These are phyloP conservation scores for Allantophomopsis cytisporea DNA, from an alignment of 2,329 filamentous ascomycete species.

Conservation along the genomic window DNA sequence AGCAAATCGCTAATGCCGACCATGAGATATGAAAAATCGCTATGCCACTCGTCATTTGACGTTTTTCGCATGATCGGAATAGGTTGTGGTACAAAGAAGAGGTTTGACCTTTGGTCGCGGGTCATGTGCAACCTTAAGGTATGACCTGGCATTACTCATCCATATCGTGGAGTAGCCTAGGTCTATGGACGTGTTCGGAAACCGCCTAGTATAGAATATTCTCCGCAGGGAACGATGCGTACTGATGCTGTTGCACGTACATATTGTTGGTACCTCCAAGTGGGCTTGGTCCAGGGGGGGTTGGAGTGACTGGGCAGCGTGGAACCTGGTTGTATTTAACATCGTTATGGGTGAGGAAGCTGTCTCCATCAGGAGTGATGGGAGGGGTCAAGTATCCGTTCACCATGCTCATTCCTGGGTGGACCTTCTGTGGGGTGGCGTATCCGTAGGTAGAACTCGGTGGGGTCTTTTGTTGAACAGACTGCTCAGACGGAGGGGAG, in stretches of 20 bases:
- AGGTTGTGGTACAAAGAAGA: conserved; percentile 17
- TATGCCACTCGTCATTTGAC: conserved; percentile 4
- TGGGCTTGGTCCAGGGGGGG: conserved; percentile 26
- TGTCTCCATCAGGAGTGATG: conserved; percentile 64
- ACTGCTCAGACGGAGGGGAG: conserved; percentile 39
- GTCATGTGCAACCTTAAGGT: conserved; percentile 3
- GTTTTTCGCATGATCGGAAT: conserved; percentile 4
- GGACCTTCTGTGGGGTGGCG: conserved; percentile 68
- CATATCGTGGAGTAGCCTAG: conserved; percentile 1
- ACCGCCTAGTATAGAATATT: conserved; percentile 16
- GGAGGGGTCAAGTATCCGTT: conserved; percentile 75
- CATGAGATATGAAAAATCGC: conserved; percentile 20
- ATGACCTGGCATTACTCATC: background rate
- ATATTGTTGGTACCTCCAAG: conserved; percentile 16
- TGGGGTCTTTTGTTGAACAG: conserved; percentile 29
- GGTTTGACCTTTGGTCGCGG: background rate
- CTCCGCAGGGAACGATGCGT: conserved; percentile 27
- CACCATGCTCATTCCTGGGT: conserved; percentile 43
- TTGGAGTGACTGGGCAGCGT: conserved; percentile 49
- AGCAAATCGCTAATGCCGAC: conserved; percentile 33
- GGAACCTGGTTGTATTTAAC: conserved; percentile 11
- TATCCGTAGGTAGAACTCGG: conserved; percentile 41
- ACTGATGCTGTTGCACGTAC: conserved; percentile 26
- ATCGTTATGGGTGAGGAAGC: conserved; percentile 22
- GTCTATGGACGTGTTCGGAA: background rate